Conservation (phyloP, 108 stramenopile species). For the Craspedostauros australis region DNA sequence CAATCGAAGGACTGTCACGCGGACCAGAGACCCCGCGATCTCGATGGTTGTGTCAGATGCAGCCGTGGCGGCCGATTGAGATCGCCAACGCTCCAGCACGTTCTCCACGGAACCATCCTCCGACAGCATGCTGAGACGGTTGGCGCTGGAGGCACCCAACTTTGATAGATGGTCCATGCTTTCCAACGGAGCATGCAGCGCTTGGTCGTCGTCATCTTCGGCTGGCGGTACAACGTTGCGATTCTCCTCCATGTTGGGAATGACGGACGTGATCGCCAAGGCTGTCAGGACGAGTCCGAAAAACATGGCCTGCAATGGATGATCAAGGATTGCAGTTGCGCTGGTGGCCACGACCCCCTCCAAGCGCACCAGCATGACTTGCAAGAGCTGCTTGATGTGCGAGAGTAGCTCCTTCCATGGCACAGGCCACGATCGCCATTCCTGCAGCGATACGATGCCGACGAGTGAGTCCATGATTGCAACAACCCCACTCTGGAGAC, state of each 20-base stretch:
- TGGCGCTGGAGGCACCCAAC: slow-evolving; percentile 68
- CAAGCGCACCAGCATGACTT: slow-evolving; percentile 18
- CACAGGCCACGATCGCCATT: slow-evolving; percentile 47
- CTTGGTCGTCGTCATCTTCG: slow-evolving; percentile 40
- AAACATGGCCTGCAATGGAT: slow-evolving; percentile 55
- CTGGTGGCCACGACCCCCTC: slow-evolving; percentile 14
- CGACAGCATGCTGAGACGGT: slow-evolving; percentile 52
- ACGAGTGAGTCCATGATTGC: slow-evolving; percentile 23
- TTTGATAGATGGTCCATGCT: slow-evolving; percentile 34
- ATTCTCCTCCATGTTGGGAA: slow-evolving; percentile 49
- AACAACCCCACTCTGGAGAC: slow-evolving; percentile 38
- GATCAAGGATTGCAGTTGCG: slow-evolving; percentile 1
- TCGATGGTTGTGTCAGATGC: no score
- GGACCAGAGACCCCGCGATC: no score
- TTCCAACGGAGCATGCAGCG: slow-evolving; percentile 22
- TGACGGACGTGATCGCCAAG: slow-evolving; percentile 34
- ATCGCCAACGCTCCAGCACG: slow-evolving; percentile 50
- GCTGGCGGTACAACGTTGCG: neutral
- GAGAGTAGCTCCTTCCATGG: slow-evolving; percentile 35
- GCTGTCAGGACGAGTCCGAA: slow-evolving; percentile 45
- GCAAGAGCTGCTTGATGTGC: slow-evolving; percentile 15
- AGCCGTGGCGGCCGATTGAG: slow-evolving; percentile 6
- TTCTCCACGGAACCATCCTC: slow-evolving; percentile 56
- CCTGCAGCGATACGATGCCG: slow-evolving; percentile 26
- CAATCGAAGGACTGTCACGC: no score